Evolutionary conservation across 331 rosid species (phyloP), one percentile per base, ranked within the genome.

Genomic region (Spiraea crenata): DNA sequence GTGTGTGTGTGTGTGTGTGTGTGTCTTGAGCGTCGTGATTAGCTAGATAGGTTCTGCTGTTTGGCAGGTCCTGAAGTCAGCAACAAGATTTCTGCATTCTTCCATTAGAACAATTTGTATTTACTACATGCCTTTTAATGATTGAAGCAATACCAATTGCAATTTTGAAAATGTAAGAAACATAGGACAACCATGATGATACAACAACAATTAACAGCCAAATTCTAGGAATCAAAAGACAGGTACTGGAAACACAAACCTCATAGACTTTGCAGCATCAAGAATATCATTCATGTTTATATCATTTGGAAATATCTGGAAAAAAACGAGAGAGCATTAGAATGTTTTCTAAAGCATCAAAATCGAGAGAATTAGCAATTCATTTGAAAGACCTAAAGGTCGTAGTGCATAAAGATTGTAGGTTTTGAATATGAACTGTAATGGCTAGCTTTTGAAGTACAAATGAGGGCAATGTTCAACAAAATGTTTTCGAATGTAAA

Each of bases 221-320:
- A 16, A 67, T 5, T 10, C 9, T 16, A 45, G 41, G 55, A 40
- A 55, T 31, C 38, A 16, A 1, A 65, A 31, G 25, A 40, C 11
- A 14, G 41, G 58, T 39, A 67, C 5, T 14, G 31, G 38, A 67
- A 52, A 66, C 65, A 49, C 87, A 75, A 70, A 93, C 99, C 97
- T 80, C 84, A 81, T 49, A 62, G 85, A 71, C 77, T 83, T 87
- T 42, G 95, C 87, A 72, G 86, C 72, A 72, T 83, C 88, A 73
- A 87, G 72, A 81, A 93, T 82, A 81, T 87, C 92, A 42, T 65
- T 80, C 76, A 93, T 63, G 69, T 64, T 69, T 50, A 93, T 82
- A 74, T 89, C 91, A 77, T 80, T 92, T 40, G 99, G 97, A 80
- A 87, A 86, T 72, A 91, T 86, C 99, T 93, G 80, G 59, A 80